A percentile compares a stretch with the other conserved stretches of the same genome.
Conservation (phyloP, 352 stramenopile species). For the Phytophthora cactorum region DNA sequence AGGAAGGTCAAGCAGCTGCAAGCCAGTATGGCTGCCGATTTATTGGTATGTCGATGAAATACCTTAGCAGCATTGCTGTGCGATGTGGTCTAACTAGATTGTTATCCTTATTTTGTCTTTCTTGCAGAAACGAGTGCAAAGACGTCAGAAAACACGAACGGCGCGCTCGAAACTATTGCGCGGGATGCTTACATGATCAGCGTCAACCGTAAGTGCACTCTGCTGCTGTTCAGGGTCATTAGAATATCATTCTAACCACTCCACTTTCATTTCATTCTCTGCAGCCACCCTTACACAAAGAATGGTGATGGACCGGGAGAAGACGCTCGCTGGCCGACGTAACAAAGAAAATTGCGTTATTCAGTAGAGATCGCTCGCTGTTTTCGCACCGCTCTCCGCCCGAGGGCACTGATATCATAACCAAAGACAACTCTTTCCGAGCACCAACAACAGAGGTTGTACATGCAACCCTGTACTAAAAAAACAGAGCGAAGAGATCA, state of each 20-base stretch:
- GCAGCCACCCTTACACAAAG: conserved; percentile 80
- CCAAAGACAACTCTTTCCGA: conserved; percentile 47
- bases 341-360: conserved; percentile 88
- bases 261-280: conserved; percentile 1
- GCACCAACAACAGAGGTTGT: conserved; percentile 51
- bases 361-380: conserved; percentile 39
- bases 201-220: conserved; percentile 73
- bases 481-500: conserved; percentile 8
- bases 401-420: conserved; percentile 16
- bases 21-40: conserved; percentile 89
- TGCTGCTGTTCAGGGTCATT: neutral
- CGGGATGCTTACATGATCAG: conserved; percentile 88
- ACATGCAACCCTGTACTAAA: conserved; percentile 23
- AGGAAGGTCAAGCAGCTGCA: conserved; percentile 81
- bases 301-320: conserved; percentile 81
- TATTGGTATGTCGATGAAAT: conserved; percentile 60
- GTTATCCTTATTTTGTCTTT: neutral
- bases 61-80: neutral
- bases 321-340: conserved; percentile 67
- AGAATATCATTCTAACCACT: conserved; percentile 8
- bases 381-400: conserved; percentile 1
- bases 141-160: conserved; percentile 88
- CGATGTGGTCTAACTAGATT: conserved; percentile 15
- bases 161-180: conserved; percentile 86
- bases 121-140: conserved; percentile 88